Base-by-base conservation (phyloP, 768 basidiomycete genomes). In the Boletus sp. region DNA sequence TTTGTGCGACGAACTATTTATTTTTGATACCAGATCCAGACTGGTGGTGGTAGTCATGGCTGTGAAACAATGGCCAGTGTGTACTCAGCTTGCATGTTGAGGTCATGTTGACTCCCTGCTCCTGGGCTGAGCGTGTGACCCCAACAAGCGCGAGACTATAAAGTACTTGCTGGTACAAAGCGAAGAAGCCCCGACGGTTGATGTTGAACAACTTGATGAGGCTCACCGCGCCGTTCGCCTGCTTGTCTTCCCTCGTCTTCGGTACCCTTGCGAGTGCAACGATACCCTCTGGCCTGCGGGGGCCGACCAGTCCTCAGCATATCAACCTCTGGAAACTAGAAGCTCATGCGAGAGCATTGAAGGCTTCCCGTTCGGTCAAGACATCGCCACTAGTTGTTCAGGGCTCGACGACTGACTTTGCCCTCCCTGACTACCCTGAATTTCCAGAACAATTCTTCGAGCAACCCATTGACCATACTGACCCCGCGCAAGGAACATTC, bases 381-480 rank as follows among this genome's bases (percentile, higher is more conserved):
- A 30, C 39, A 19, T 47, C 59, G 27, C 58, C 51, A 55, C 65
- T 64, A 48, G 62, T 65, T 51, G 57, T 68, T 23, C 66, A 64
- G 39, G 64, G 55, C 37, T 57, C 43, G 25, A 38, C 48, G 35
- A 49, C 60, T 50, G 61, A 54, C 17, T 54, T 61, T 40, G 32
- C 47, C 34, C 41, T 58, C 7, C n/a, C 25, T 47, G 52, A 53
- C 53, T 53, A 61, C 57, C 37, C 59, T 23, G 77, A 79, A 35
- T 87, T 87, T 66, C 74, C 74, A 14, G 78, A 79, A 4, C 80
- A 81, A 45, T 90, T 82, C 75, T 95, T 96, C 72, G 70, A 78
- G 51, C 94, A 98, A 65, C 92, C 90, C 3, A 72, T 96, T 56
- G 92, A 95, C 65, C 94, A 98, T 66, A 87, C 88, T 60, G 74